Conservation (phyloP, 305 asterid genomes). For the Rubia balearica region DNA sequence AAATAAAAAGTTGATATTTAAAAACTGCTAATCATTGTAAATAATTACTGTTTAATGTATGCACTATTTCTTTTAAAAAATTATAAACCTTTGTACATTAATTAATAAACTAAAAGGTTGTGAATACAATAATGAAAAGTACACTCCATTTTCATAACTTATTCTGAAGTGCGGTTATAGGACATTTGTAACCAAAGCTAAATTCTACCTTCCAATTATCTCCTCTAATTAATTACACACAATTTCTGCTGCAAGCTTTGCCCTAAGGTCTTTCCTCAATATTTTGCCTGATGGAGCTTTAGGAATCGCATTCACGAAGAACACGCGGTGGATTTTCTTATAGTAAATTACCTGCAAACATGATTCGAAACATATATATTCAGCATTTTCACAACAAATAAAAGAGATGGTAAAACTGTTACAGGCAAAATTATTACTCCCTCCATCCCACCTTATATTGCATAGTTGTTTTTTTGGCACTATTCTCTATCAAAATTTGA, state of each 20-base stretch:
- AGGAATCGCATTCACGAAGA: slow-evolving; percentile 41
- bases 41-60: no score
- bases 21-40: no score
- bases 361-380: background rate
- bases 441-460: no score
- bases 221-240: background rate
- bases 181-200: background rate
- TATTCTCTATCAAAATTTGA: no score
- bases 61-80: no score
- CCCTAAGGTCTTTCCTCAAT: slow-evolving; percentile 40
- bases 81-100: background rate
- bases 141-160: background rate
- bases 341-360: slow-evolving; percentile 50
- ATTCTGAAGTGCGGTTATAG: background rate
- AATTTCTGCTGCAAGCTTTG: slow-evolving; percentile 23
- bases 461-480: no score
- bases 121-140: background rate
- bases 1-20: no score
- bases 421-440: no score
- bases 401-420: no score
- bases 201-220: background rate
- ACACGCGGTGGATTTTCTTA: slow-evolving; percentile 44
- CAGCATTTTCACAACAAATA: background rate
- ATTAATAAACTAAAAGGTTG: background rate
- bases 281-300: slow-evolving; percentile 63